phyloP scores from a whole-genome alignment of 2,329 filamentous ascomycete species.

The Colletotrichum plurivorum region DNA sequence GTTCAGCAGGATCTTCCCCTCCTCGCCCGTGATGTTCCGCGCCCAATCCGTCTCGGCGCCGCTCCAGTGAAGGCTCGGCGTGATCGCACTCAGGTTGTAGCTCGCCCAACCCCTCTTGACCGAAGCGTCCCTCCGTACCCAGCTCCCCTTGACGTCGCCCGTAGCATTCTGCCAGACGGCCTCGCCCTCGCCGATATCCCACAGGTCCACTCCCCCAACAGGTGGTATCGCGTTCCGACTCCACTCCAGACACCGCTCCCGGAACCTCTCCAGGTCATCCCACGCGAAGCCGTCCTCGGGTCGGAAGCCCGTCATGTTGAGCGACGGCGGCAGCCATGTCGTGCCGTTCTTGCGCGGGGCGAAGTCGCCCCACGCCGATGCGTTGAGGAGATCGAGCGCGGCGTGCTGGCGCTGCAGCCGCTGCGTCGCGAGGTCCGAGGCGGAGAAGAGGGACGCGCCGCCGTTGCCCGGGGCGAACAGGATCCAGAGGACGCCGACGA shows the following conservation, averaged over 20 bases:
- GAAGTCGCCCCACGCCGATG: conserved; percentile 73
- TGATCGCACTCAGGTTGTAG: conserved; percentile 76
- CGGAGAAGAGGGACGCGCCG: conserved; percentile 54
- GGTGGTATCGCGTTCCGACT: conserved; percentile 66
- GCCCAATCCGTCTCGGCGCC: conserved; percentile 73
- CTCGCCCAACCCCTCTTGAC: conserved; percentile 61
- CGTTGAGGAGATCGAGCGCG: conserved; percentile 68
- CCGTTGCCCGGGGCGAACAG: conserved; percentile 49
- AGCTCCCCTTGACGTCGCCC: conserved; percentile 82
- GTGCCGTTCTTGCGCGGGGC: conserved; percentile 52
- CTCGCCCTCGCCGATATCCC: conserved; percentile 55
- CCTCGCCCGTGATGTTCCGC: conserved; percentile 83
- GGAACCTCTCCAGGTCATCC: conserved; percentile 78
- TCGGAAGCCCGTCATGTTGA: conserved; percentile 85
- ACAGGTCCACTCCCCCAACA: conserved; percentile 55
- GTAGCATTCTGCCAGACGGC: conserved; percentile 84
- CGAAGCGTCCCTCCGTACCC: conserved; percentile 72
- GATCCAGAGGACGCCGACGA: conserved; percentile 61
- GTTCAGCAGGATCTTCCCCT: conserved; percentile 79
- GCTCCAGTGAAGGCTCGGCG: conserved; percentile 77
- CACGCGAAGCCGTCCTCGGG: conserved; percentile 83
- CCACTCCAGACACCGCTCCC: conserved; percentile 74
- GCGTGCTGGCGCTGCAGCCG: conserved; percentile 67
- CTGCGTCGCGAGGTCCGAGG: conserved; percentile 46
- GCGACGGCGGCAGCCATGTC: conserved; percentile 54